Evolutionary conservation across 345 rosid genomes (phyloP).

Genomic region (Theobroma cacao): DNA sequence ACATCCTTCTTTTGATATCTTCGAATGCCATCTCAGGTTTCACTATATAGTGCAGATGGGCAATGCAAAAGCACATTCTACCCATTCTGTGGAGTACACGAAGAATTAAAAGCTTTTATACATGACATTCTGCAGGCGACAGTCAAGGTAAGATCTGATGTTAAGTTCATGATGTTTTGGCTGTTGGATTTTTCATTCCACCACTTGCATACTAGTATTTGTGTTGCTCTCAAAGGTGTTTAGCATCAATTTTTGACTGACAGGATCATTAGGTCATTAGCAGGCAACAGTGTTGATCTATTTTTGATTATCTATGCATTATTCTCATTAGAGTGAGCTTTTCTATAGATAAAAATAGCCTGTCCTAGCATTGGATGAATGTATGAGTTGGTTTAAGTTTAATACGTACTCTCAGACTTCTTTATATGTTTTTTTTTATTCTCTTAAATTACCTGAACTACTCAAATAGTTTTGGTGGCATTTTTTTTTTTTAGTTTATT

Average conservation of each 20-base stretch:
- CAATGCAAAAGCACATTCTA: constrained; percentile 54
- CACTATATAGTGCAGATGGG: constrained; percentile 55
- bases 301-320: too few species aligned
- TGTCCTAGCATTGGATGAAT: neutral
- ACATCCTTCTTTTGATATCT: constrained; percentile 2
- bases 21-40: constrained; percentile 42
- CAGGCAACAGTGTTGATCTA: neutral
- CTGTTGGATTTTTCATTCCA: neutral
- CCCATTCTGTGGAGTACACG: constrained; percentile 87
- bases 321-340: neutral
- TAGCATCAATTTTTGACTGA: neutral
- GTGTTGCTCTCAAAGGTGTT: neutral
- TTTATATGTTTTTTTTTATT: neutral
- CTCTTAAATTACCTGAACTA: neutral
- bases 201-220: neutral
- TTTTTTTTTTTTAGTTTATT: neutral
- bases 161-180: neutral
- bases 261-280: neutral
- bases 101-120: constrained; percentile 78
- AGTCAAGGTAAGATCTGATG: constrained; percentile 45
- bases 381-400: neutral
- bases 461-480: neutral
- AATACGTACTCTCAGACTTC: neutral
- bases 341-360: neutral
- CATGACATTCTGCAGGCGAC: constrained; percentile 55